phyloP scores from a whole-genome alignment of 306 rosid genomes.

The apple (Malus domestica) region ASM211411v1 NC_041803.1:43589001-43589500 shows the following conservation, averaged over 20 bases:
- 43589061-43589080: not conserved
- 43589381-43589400: not conserved
- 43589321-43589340: not conserved
- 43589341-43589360: not conserved
- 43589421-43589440: not conserved
- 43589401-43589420: not conserved
- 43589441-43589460: not conserved
- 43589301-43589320: not conserved
- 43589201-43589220: conserved; percentile 80
- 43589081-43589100: conserved; percentile 62
- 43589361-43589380: not conserved
- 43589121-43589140: conserved; percentile 91
- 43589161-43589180: conserved; percentile 65
- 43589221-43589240: conserved; percentile 78
- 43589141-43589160: conserved; percentile 70
- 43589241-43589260: conserved; percentile 67
- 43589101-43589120: conserved; percentile 59
- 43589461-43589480: not conserved
- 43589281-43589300: conserved; percentile 30
- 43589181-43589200: conserved; percentile 65
- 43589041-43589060: not conserved
- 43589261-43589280: conserved; percentile 74
- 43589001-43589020: not conserved
- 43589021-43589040: not conserved
- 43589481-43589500: not conserved